Evolutionary conservation across 306 rosid genomes (phyloP).

Genomic region (Inga leiocalycina): DNA sequence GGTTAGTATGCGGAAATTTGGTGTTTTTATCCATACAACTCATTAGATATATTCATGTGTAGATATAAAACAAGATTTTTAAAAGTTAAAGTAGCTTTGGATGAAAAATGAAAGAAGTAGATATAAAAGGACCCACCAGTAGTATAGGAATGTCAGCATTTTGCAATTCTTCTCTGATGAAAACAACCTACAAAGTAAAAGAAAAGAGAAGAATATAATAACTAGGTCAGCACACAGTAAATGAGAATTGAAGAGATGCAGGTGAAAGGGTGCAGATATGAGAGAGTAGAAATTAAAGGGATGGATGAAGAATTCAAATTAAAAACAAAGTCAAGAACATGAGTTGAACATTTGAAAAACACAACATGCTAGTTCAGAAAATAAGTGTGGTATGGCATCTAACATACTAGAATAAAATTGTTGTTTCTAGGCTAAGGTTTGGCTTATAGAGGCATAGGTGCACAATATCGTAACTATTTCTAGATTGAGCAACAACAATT

Average conservation of each 20-base stretch:
- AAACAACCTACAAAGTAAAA: constrained; percentile 57
- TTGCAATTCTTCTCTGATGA: constrained; percentile 74
- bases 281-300: constrained; percentile 19
- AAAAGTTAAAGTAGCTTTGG: constrained; percentile 18
- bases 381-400: constrained; percentile 11
- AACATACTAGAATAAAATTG: constrained; percentile 17
- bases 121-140: constrained; percentile 61
- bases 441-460: background rate
- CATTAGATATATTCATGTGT: background rate
- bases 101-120: constrained; percentile 9
- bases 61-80: background rate
- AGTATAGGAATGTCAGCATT: constrained; percentile 67
- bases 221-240: constrained; percentile 22
- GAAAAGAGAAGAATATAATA: constrained; percentile 26
- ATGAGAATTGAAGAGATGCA: constrained; percentile 22
- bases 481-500: constrained; percentile 17
- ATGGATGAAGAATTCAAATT: background rate
- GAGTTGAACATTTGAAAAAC: background rate
- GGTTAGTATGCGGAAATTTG: constrained; percentile 5
- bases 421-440: constrained; percentile 21
- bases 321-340: constrained; percentile 11
- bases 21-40: constrained; percentile 9
- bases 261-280: constrained; percentile 23
- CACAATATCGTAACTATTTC: constrained; percentile 10
- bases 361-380: background rate